Conservation (phyloP, 306 rosid species). For the Vachellia collinsii region DNA sequence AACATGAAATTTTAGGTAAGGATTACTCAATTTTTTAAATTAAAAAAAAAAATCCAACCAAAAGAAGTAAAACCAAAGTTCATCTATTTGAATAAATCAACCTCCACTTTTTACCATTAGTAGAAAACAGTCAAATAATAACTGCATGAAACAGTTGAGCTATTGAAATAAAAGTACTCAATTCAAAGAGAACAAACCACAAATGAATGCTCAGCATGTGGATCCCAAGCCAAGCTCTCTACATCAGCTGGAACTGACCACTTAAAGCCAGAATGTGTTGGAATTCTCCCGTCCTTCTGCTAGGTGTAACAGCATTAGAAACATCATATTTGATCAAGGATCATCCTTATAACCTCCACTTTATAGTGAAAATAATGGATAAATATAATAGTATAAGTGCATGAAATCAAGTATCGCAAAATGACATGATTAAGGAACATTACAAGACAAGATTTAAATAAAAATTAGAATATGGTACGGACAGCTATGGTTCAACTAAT, state of each 20-base stretch:
- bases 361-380: background rate
- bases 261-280: constrained; percentile 81
- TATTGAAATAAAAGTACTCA: background rate
- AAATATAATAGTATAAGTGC: background rate
- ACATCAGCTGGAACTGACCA: constrained; percentile 85
- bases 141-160: background rate
- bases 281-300: constrained; percentile 90
- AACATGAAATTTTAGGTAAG: constrained; percentile 28
- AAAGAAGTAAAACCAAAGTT: background rate
- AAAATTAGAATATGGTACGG: background rate
- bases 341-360: background rate
- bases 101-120: background rate
- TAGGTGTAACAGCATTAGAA: constrained; percentile 37
- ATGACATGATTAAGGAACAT: background rate
- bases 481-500: background rate
- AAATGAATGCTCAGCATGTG: constrained; percentile 77
- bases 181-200: constrained; percentile 65
- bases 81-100: background rate
- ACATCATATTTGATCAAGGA: constrained; percentile 36
- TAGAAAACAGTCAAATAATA: background rate
- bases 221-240: constrained; percentile 97
- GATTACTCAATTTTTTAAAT: background rate
- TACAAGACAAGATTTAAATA: background rate
- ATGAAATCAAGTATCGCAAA: background rate
- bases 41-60: background rate